Conservation (phyloP, 306 rosid species). For the Sechiopsis laciniata region DNA sequence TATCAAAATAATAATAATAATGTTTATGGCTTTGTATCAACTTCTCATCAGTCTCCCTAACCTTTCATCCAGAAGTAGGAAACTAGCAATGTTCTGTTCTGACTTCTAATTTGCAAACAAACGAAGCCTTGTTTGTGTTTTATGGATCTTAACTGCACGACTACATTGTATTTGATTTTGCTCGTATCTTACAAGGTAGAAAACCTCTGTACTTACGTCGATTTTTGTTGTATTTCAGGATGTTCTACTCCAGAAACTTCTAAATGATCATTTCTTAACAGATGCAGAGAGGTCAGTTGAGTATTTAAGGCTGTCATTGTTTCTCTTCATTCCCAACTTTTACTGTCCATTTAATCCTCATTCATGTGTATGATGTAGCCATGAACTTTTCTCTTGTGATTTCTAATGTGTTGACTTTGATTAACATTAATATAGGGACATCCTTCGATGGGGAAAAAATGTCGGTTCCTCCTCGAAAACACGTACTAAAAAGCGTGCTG, state of each 20-base stretch:
- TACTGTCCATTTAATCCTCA: background rate
- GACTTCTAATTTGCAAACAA: background rate
- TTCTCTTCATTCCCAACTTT: slow-evolving; percentile 1
- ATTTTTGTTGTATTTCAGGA: slow-evolving; percentile 50
- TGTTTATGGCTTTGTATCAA: background rate
- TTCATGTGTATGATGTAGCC: slow-evolving; percentile 1
- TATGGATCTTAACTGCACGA: background rate
- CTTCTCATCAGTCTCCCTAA: background rate
- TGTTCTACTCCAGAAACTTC: slow-evolving; percentile 75
- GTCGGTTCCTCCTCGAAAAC: slow-evolving; percentile 55
- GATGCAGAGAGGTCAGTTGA: slow-evolving; percentile 70
- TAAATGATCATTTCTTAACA: slow-evolving; percentile 48
- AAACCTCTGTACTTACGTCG: background rate
- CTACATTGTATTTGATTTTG: slow-evolving; percentile 1
- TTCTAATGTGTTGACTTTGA: slow-evolving; percentile 15
- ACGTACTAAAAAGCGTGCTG: slow-evolving; percentile 80
- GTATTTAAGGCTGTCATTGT: slow-evolving; percentile 19
- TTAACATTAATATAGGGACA: slow-evolving; percentile 48
- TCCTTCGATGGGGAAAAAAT: slow-evolving; percentile 97
- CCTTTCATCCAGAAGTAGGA: background rate
- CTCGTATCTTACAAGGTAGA: background rate
- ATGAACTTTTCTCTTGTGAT: background rate
- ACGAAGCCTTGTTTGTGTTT: background rate
- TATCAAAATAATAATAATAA: background rate
- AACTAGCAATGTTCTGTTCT: background rate